These are phyloP conservation scores for Termitomyces sp. DNA, from an alignment of 768 basidiomycete genomes.

Conservation along the genomic window DNA sequence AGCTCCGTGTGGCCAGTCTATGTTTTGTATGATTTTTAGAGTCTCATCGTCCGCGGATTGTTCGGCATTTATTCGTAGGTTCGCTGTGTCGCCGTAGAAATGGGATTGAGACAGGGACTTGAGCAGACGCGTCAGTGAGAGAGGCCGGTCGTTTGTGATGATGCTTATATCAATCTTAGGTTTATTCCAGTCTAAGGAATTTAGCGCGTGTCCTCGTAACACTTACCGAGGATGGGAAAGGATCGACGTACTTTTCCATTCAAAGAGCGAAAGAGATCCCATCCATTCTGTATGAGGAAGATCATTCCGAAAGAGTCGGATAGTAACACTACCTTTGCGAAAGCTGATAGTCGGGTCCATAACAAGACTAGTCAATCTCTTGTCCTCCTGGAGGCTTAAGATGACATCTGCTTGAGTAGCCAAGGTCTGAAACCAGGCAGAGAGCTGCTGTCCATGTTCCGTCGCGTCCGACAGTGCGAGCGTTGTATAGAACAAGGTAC, in stretches of 20 bases:
- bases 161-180: conserved; percentile 67
- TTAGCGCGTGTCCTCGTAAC: conserved; percentile 13
- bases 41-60: conserved; percentile 67
- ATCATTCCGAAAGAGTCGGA: conserved; percentile 45
- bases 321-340: conserved; percentile 23
- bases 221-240: neutral
- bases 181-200: conserved; percentile 62
- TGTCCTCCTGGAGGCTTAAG: conserved; percentile 27
- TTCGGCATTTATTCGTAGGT: conserved; percentile 69
- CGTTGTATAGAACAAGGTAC: conserved; percentile 15
- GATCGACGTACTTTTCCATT: conserved; percentile 48
- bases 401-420: conserved; percentile 26
- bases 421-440: conserved; percentile 27
- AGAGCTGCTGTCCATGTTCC: neutral
- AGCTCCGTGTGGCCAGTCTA: conserved; percentile 58
- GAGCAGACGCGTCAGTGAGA: conserved; percentile 64
- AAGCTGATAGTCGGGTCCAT: conserved; percentile 1
- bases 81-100: conserved; percentile 67
- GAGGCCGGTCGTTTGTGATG: conserved; percentile 73
- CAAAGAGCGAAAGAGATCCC: conserved; percentile 46
- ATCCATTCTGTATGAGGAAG: conserved; percentile 58
- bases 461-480: neutral
- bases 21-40: conserved; percentile 39
- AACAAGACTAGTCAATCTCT: conserved; percentile 14
- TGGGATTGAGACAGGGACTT: conserved; percentile 49